Evolutionary conservation across 2,329 filamentous ascomycete genomes (phyloP), one percentile per base, ranked within the genome.

Genomic region (Aaosphaeria arxii): DNA sequence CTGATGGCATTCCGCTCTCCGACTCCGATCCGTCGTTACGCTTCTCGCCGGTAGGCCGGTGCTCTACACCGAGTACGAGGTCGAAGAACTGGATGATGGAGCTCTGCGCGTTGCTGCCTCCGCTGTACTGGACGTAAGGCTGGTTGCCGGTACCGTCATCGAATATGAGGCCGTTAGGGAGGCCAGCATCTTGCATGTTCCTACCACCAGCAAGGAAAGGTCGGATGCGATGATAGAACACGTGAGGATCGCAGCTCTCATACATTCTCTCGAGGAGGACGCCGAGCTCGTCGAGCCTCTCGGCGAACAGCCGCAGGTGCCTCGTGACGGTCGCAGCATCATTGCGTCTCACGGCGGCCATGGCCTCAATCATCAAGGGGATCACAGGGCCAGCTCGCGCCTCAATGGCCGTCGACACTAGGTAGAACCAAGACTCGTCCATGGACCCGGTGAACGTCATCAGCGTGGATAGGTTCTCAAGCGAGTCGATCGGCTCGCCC

Each of bases 361-460:
- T 91, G 42, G 94, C 94, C 38, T 85, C 80, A 39, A 99, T 77
- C 89, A 96, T 96, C 49, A 96, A 75, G 0, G 91, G 85, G 45
- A 99, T 85, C 49, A 91, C 88, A 4, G 91, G 88, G 0, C 86
- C 94, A 29, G 90, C 92, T 47, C 90, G 86, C 46, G 91, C 91
- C 73, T 99, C 94, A 55, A 99, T 96, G 53, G 92, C 94, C 3
- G 96, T 89, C 0, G 91, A 96, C 45, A 97, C 84, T 9, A 99
- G 79, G 68, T 97, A 99, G 68, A 99, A 99, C 94, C 94, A 99
- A 53, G 94, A 96, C 74, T 99, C 94, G 66, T 99, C 94, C 47
- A 95, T 77, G 6, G 91, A 91, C 44, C 94, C 94, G 11, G 94
- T 97, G 65, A 96, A 95, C 11, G 94, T 96, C 62, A 85, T 84